Base-by-base conservation (phyloP, 2,329 filamentous ascomycete genomes). In the Ceratocystis albifundus region DNA sequence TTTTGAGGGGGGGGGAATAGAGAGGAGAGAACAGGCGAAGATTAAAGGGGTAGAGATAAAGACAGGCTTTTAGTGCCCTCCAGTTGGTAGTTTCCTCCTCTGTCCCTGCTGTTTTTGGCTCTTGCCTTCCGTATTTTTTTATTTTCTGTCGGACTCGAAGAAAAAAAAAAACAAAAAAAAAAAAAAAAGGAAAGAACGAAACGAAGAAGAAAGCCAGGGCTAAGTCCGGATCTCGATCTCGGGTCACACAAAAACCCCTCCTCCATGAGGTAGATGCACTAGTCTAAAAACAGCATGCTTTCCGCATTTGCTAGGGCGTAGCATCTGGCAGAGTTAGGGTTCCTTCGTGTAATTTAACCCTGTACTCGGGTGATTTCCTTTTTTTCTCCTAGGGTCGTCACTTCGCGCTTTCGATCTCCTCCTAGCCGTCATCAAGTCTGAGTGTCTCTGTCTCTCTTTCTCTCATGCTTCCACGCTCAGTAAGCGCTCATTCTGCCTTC, bases 221-320 rank as follows among this genome's bases (percentile, higher is more conserved):
- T 57, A 30, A 28, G 53, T 50, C 6, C 25, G 53, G 25, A 57
- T 57, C 53, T 57, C 25, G 53, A 57, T 30, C 53, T 57, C 53
- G 53, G 12, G 53, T 57, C 53, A 30, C 53, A 57, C 53, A 57
- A 57, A 17, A 22, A 15, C 53, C 7, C 7, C 46, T 20, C n/a
- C 7, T 20, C 10, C 17, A 17, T 4, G 30, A 30, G 53, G 8
- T 12, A 36, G 32, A 8, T 36, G 32, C 53, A 4, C 53, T 57
- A 57, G 53, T 28, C 53, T 28, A 22, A 57, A 57, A 28, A 15
- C 10, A 30, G 53, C 12, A 57, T 2, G 22, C 53, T 57, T 57
- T 28, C 53, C 53, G 22, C 25, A 17, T 57, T 30, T 4, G 53
- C 10, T 57, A 3, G 22, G 7, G 53, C 20, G 2, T 28, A 36